Evolutionary conservation across 2,329 filamentous ascomycete genomes (phyloP), one percentile per base, ranked within the genome.

Genomic region (Hypoxylon sp.): DNA sequence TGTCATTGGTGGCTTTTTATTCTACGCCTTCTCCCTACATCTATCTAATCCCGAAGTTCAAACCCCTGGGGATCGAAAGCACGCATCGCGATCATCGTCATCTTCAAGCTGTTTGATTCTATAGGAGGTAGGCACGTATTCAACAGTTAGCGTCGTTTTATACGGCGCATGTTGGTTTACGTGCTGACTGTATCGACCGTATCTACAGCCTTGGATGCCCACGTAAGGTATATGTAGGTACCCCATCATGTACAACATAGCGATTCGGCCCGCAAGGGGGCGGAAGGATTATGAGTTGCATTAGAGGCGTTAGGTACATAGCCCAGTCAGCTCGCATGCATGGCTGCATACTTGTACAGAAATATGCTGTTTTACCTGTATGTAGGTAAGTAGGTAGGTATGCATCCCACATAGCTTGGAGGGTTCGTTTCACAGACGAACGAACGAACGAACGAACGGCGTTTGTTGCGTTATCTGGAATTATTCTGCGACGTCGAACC

Each of bases 201-300:
- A 52, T 45, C 50, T 60, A 41, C n/a, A 41, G 36, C 36, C 36
- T 56, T 50, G 30, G 30, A 17, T 28, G 23, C 19, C 25, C 28
- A 17, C 36, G 38, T 25, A 45, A 17, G 23, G 38, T 25, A 45
- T n/a, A 21, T 46, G 32, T 57, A 43, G 34, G 51, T 32, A 46
- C 43, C 58, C 34, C 13, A 43, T 36, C 19, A 65, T 65, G 61
- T 68, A 61, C 60, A 55, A 65, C 61, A 66, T 65, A 46, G 23
- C 66, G 66, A 69, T 66, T 69, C 66, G 66, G 66, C 59, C 66
- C 66, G 66, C 63, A 28, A 17, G 49, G 59, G 59, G 25, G 63
- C 59, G 66, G 66, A 69, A 66, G 66, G 66, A 69, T 66, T 60
- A 68, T 69, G 59, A 69, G 66, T 13, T 69, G 66, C 63, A 64